A percentile compares a stretch with the other conserved stretches of the same genome.
These are phyloP conservation scores for Thoreauomyces humboldtii DNA, from an alignment of 192 early-diverging fungal species.

Conservation along the genomic window DNA sequence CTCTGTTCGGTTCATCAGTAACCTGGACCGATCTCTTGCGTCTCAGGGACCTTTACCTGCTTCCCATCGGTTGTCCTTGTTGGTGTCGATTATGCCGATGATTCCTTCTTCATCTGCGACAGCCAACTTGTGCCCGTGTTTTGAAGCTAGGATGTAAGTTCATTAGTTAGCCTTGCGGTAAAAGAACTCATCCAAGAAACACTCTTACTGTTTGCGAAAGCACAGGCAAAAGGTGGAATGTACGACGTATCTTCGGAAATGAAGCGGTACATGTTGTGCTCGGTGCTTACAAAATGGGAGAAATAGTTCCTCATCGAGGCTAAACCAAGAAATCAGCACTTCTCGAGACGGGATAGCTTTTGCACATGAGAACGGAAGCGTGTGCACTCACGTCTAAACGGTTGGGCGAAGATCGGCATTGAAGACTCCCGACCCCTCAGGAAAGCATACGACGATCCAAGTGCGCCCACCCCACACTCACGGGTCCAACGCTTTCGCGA, in stretches of 20 bases:
- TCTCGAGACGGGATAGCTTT: background rate
- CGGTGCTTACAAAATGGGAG: slow-evolving; percentile 24
- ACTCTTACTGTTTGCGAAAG: slow-evolving; percentile 35
- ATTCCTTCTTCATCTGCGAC: slow-evolving; percentile 68
- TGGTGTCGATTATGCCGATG: slow-evolving; percentile 59
- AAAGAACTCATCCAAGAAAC: background rate
- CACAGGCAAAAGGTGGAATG: slow-evolving; percentile 37
- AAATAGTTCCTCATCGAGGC: slow-evolving; percentile 11
- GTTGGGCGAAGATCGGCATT: too few species aligned
- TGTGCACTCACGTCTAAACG: too few species aligned
- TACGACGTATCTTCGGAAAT: background rate
- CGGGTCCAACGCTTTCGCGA: too few species aligned
- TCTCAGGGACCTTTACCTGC: background rate
- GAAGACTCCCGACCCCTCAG: too few species aligned
- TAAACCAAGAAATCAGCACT: too few species aligned
- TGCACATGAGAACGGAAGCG: too few species aligned
- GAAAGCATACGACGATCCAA: too few species aligned
- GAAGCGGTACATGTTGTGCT: slow-evolving; percentile 19
- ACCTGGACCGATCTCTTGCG: too few species aligned
- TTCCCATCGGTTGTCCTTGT: slow-evolving; percentile 24
- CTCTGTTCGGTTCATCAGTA: too few species aligned
- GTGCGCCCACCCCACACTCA: too few species aligned
- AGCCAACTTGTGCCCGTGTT: slow-evolving; percentile 58
- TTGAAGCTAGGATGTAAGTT: slow-evolving; percentile 31
- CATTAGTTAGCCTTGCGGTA: too few species aligned